These are phyloP conservation scores for Irpex rosettiformis DNA, from an alignment of 1,284 basidiomycete species.

Conservation along the genomic window DNA sequence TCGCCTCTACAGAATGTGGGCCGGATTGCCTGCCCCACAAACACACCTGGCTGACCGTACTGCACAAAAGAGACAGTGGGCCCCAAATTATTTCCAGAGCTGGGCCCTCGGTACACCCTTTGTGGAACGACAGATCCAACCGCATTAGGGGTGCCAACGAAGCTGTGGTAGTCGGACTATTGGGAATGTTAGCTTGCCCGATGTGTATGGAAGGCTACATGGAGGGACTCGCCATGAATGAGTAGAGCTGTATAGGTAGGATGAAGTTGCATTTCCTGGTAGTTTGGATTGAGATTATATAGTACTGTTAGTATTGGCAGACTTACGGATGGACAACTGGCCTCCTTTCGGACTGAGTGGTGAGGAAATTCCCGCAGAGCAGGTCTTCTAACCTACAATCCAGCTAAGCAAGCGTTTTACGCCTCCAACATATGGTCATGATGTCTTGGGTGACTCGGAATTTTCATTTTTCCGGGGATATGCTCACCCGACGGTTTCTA, in stretches of 20 bases:
- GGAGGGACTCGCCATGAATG: not conserved
- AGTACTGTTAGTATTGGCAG: not conserved
- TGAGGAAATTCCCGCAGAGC: not conserved
- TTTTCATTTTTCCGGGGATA: not conserved
- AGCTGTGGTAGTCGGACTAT: not conserved
- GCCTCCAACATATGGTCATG: not conserved
- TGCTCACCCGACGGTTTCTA: too few species aligned
- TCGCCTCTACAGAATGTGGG: too few species aligned
- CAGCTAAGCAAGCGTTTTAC: not conserved
- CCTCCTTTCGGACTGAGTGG: not conserved
- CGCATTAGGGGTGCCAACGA: not conserved
- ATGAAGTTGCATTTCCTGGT: not conserved
- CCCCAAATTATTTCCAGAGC: not conserved
- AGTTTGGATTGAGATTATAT: not conserved
- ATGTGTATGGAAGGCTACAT: not conserved
- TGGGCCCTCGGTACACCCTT: not conserved
- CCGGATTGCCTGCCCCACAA: too few species aligned
- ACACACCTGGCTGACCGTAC: too few species aligned
- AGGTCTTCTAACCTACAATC: not conserved
- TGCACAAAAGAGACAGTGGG: too few species aligned
- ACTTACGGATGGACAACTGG: not conserved
- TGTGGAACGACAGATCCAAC: not conserved
- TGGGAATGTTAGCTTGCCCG: not conserved
- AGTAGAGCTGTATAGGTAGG: not conserved
- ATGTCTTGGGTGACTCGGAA: not conserved